A percentile compares a stretch with the other conserved stretches of the same genome.
These are phyloP conservation scores for Papiliotrema nemorosa DNA, from an alignment of 1,284 basidiomycete genomes.

Conservation along the genomic window DNA sequence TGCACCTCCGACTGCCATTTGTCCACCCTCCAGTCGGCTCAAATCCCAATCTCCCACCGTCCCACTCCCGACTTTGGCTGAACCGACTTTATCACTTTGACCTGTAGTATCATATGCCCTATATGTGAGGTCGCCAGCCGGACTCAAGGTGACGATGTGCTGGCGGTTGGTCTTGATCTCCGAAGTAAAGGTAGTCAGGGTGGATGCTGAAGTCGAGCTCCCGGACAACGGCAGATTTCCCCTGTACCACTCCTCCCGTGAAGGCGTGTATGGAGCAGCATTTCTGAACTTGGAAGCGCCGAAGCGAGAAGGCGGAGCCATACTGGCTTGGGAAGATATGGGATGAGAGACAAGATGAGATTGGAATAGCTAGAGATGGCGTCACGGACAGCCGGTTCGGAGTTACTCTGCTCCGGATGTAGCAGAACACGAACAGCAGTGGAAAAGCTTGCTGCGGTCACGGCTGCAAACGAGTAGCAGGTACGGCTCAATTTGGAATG, in stretches of 20 bases:
- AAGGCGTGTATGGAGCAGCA: constrained; percentile 23
- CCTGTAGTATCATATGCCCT: constrained; percentile 18
- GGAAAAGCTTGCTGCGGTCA: too few relatives aligned
- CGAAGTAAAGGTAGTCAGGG: constrained; percentile 21
- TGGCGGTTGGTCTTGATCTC: constrained; percentile 38
- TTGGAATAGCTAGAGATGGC: too few relatives aligned
- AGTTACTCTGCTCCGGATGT: neutral
- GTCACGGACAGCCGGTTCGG: too few relatives aligned
- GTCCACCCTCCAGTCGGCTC: constrained; percentile 30
- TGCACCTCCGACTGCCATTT: constrained; percentile 27
- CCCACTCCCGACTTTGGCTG: constrained; percentile 28
- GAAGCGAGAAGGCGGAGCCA: constrained; percentile 30
- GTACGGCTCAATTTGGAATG: too few relatives aligned
- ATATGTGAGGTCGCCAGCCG: constrained; percentile 29
- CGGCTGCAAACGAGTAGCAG: too few relatives aligned
- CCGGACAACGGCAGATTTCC: constrained; percentile 16
- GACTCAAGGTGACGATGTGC: constrained; percentile 32
- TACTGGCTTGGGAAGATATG: constrained; percentile 1
- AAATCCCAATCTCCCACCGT: constrained; percentile 43
- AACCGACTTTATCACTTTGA: constrained; percentile 9
- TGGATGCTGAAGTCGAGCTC: constrained; percentile 7
- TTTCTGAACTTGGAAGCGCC: constrained; percentile 46
- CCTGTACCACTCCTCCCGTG: constrained; percentile 37
- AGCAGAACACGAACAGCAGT: neutral
- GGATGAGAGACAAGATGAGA: neutral